Evolutionary conservation across 495 filamentous ascomycete species (phyloP).

Genomic region (Aspergillus olivimuriae): DNA sequence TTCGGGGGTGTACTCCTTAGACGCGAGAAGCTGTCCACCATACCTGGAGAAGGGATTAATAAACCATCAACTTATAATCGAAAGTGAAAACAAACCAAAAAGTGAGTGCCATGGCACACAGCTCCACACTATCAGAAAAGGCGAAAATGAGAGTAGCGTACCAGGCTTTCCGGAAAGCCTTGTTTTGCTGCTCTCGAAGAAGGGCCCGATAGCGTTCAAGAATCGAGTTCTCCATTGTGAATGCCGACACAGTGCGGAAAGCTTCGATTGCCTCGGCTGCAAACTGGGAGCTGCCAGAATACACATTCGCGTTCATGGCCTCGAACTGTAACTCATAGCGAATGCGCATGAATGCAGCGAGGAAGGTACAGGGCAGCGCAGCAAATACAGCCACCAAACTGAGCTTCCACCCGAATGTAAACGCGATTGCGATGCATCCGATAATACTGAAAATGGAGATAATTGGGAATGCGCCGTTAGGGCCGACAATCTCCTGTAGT

Average conservation of each 20-base stretch:
- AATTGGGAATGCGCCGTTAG: constrained; percentile 24
- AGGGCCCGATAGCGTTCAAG: constrained; percentile 42
- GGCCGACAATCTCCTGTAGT: constrained; percentile 56
- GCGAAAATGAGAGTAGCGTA: constrained; percentile 33
- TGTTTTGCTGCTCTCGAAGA: constrained; percentile 43
- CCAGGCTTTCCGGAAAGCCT: constrained; percentile 46
- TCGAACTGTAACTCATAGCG: constrained; percentile 47
- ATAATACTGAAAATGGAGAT: constrained; percentile 46
- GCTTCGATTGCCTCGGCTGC: constrained; percentile 52
- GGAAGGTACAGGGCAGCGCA: constrained; percentile 47
- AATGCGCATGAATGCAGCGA: constrained; percentile 50
- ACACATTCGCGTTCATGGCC: constrained; percentile 50
- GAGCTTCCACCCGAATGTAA: constrained; percentile 59
- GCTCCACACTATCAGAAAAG: constrained; percentile 33
- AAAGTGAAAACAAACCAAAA: constrained; percentile 58
- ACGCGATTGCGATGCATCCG: constrained; percentile 47
- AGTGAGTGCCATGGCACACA: constrained; percentile 50
- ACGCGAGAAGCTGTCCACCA: constrained; percentile 48
- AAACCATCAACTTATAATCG: too few relatives aligned
- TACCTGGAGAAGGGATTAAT: constrained; percentile 24
- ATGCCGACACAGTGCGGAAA: constrained; percentile 51
- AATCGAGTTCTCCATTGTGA: constrained; percentile 47
- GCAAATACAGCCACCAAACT: constrained; percentile 50
- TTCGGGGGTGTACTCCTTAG: constrained; percentile 39
- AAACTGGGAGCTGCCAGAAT: constrained; percentile 46